Base-by-base conservation (phyloP, 345 rosid genomes). In the Populus deltoides region DNA sequence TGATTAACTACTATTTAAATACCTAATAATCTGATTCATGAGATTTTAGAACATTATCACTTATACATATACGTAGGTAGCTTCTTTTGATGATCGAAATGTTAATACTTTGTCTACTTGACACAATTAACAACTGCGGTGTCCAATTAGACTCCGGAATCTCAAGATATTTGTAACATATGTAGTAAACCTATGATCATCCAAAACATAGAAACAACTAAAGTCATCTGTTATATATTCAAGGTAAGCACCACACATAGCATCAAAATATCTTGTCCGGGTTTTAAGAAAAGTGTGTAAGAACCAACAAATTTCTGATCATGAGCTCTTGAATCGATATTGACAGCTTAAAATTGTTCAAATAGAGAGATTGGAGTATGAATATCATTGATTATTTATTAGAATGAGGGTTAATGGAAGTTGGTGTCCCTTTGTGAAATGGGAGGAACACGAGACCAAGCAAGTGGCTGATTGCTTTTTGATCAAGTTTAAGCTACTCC, bases 391-490 rank as follows among this genome's bases (percentile, higher is more conserved):
- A 43, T 83, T 72, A 66, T 76, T 81, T 71, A 76, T 45, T 43
- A 15, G 33, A 67, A 59, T 16, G 22, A 80, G 67, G 73, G 79
- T 70, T 33, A 51, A 47, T 78, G 72, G 86, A 76, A 71, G 70
- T 73, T 76, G 75, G 69, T 76, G 87, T 77, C 71, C 82, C 55
- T 47, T 62, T 49, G 41, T 67, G 73, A 82, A 80, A 81, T 78
- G 89, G 85, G 86, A 66, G 90, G 77, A 86, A 83, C 87, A 86
- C 90, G 78, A 86, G 84, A 82, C 76, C 85, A 82, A 81, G 87
- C 90, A 83, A 85, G 87, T 75, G 79, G 77, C 41, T 81, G 76
- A 55, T 85, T 76, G 78, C 84, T 74, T 85, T 66, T 61, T 75
- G 73, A 53, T 79, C 51, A 57, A 77, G 63, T 38, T 29, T 71